A percentile compares a stretch with the other conserved stretches of the same genome.
These are phyloP conservation scores for Podila epigama DNA, from an alignment of 192 early-diverging fungal genomes.

Conservation along the genomic window DNA sequence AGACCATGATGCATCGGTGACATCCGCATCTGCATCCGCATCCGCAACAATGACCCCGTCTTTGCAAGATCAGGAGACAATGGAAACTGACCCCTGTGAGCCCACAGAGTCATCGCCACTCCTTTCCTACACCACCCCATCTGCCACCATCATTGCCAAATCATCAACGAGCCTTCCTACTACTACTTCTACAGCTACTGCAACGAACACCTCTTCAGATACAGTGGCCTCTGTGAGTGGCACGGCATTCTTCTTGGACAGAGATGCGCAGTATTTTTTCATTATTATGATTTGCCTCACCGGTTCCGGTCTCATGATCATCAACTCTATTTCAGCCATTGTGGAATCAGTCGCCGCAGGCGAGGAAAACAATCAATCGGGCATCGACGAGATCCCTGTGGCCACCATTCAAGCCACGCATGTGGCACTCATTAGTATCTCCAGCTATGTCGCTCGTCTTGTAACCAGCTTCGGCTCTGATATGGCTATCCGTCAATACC, in stretches of 20 bases:
- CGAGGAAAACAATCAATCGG: background rate
- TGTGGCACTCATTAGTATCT: constrained; percentile 35
- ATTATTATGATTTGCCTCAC: constrained; percentile 28
- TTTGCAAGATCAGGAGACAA: background rate
- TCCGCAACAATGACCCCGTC: constrained; percentile 2
- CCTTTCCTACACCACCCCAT: background rate
- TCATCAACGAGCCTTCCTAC: background rate
- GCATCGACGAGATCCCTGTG: background rate
- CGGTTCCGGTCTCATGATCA: constrained; percentile 43
- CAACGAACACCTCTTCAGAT: background rate
- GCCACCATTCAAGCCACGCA: constrained; percentile 23
- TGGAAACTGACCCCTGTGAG: background rate
- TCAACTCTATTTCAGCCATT: constrained; percentile 45
- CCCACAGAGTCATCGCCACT: background rate
- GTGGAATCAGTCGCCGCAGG: constrained; percentile 22
- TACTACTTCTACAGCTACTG: background rate
- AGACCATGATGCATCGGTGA: background rate
- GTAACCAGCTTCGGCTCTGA: constrained; percentile 22
- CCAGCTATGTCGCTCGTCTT: constrained; percentile 29
- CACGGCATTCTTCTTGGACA: constrained; percentile 28
- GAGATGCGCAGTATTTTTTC: constrained; percentile 34
- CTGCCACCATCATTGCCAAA: too few relatives aligned
- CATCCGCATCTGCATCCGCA: background rate
- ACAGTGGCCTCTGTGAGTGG: constrained; percentile 15
- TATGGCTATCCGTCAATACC: constrained; percentile 13